phyloP scores from a whole-genome alignment of 768 basidiomycete genomes.

The Trametes cinnabarina region DNA sequence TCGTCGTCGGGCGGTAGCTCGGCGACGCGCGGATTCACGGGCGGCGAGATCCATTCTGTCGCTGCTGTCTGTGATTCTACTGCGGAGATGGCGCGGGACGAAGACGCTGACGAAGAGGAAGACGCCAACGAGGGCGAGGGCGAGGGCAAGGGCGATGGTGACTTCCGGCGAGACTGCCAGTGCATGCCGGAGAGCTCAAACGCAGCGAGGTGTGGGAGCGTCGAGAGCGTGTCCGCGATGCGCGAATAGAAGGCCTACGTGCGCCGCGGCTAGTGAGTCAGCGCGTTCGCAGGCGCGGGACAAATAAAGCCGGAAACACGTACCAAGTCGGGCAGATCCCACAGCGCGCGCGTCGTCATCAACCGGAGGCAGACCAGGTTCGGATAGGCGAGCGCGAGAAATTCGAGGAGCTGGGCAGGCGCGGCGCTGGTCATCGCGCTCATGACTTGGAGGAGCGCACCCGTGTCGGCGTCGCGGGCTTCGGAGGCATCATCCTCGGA shows the following conservation, averaged over 20 bases:
- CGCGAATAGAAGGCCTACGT: conserved; percentile 60
- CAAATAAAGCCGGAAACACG: conserved; percentile 16
- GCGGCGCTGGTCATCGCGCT: conserved; percentile 57
- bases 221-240: conserved; percentile 54
- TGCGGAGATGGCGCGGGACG: background rate
- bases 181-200: conserved; percentile 78
- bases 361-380: conserved; percentile 65
- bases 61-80: background rate
- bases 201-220: conserved; percentile 56
- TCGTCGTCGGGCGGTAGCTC: conserved; percentile 20
- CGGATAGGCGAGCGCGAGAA: conserved; percentile 55
- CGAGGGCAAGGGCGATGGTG: background rate
- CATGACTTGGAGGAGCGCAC: conserved; percentile 47
- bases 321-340: conserved; percentile 34
- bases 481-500: background rate
- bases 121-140: background rate
- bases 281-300: background rate
- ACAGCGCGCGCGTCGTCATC: conserved; percentile 41
- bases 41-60: conserved; percentile 32
- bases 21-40: conserved; percentile 26
- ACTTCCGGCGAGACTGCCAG: conserved; percentile 57
- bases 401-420: conserved; percentile 55
- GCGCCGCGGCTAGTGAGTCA: conserved; percentile 2
- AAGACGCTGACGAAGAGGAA: conserved; percentile 13
- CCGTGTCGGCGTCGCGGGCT: background rate